Conservation (phyloP, 2,329 filamentous ascomycete species). For the Aureobasidium uvarum region DNA sequence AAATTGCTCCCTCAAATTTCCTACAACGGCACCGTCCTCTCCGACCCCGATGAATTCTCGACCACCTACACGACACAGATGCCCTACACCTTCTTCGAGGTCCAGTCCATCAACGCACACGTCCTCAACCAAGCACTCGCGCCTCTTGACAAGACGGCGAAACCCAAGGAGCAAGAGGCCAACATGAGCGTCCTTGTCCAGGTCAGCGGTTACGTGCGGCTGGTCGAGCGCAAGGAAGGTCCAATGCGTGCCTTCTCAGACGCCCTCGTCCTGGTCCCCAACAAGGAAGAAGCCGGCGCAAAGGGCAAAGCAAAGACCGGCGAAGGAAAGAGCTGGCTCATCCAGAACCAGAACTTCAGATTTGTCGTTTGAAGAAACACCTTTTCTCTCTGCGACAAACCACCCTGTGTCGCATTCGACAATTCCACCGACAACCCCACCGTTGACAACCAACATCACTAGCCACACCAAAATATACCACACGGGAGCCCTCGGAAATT, state of each 20-base stretch:
- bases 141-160: constrained; percentile 51
- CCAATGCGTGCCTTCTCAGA: constrained; percentile 73
- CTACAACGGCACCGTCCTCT: constrained; percentile 71
- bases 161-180: constrained; percentile 46
- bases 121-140: constrained; percentile 63
- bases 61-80: constrained; percentile 66
- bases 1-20: constrained; percentile 63
- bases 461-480: neutral
- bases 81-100: constrained; percentile 64
- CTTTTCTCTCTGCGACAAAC: neutral
- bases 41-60: constrained; percentile 64
- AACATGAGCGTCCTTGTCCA: constrained; percentile 71
- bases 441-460: neutral
- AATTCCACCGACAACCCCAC: neutral
- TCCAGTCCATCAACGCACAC: constrained; percentile 74
- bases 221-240: constrained; percentile 59
- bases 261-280: constrained; percentile 74
- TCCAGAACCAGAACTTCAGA: constrained; percentile 46
- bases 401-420: constrained; percentile 6
- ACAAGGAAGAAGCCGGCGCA: constrained; percentile 38
- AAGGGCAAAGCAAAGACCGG: constrained; percentile 37
- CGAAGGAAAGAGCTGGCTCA: constrained; percentile 41
- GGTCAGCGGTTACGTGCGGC: constrained; percentile 69
- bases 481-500: neutral
- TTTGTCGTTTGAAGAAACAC: constrained; percentile 41